phyloP scores from a whole-genome alignment of 2,329 filamentous ascomycete genomes.

The Scopulariopsis brevicaulis region DNA sequence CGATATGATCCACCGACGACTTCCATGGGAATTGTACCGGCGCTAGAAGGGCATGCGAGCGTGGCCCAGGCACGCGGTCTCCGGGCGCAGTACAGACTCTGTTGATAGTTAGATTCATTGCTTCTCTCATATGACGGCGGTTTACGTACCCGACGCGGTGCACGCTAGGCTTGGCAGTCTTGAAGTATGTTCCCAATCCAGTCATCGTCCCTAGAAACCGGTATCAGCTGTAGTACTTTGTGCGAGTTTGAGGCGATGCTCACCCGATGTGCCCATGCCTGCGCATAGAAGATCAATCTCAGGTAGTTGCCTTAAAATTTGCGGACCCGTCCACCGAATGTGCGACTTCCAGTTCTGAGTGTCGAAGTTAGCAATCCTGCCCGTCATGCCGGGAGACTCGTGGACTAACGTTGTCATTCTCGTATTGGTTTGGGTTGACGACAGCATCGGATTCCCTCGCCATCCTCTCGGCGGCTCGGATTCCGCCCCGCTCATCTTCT shows the following conservation, averaged over 20 bases:
- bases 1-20: slow-evolving; percentile 39
- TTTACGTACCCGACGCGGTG: slow-evolving; percentile 14
- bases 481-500: slow-evolving; percentile 16
- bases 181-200: slow-evolving; percentile 37
- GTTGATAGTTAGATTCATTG: neutral
- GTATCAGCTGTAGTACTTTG: neutral
- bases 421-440: slow-evolving; percentile 20
- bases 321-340: slow-evolving; percentile 46
- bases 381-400: neutral
- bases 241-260: neutral
- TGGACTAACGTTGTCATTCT: slow-evolving; percentile 17
- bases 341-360: slow-evolving; percentile 40
- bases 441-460: slow-evolving; percentile 8
- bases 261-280: slow-evolving; percentile 39
- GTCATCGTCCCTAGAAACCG: slow-evolving; percentile 27
- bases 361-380: neutral
- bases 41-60: slow-evolving; percentile 35
- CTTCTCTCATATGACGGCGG: neutral
- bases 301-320: slow-evolving; percentile 43
- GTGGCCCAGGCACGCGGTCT: slow-evolving; percentile 46
- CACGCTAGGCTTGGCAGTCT: slow-evolving; percentile 34
- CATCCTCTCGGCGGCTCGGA: slow-evolving; percentile 10
- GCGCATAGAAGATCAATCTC: slow-evolving; percentile 43
- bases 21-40: slow-evolving; percentile 48
- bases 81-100: slow-evolving; percentile 44